Conservation (phyloP, 305 asterid genomes). For the Withania somnifera region DNA sequence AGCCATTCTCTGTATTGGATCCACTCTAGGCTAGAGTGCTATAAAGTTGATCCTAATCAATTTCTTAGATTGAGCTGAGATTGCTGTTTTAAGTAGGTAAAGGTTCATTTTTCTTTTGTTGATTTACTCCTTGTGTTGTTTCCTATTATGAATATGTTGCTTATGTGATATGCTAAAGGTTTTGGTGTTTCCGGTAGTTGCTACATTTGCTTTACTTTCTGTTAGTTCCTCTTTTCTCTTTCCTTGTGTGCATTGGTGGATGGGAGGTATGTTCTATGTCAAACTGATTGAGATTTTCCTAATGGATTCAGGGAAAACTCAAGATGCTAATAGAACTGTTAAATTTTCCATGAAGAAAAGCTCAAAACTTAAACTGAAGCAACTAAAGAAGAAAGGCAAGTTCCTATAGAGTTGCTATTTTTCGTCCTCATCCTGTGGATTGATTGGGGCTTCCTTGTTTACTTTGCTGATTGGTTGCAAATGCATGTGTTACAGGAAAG, state of each 20-base stretch:
- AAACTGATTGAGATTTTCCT: background rate
- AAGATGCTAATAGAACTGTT: conserved; percentile 26
- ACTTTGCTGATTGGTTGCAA: background rate
- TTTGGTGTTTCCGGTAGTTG: background rate
- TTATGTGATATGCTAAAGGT: background rate
- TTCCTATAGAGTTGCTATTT: background rate
- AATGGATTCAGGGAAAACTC: conserved; percentile 23
- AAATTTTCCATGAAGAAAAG: conserved; percentile 62
- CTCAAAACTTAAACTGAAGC: conserved; percentile 45
- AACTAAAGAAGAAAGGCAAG: conserved; percentile 37
- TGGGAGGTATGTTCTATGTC: background rate
- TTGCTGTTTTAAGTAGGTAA: background rate
- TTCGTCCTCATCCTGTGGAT: background rate
- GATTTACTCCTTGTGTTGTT: background rate
- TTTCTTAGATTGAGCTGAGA: background rate
- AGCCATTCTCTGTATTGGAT: background rate
- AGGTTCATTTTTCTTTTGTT: background rate
- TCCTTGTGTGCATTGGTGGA: background rate
- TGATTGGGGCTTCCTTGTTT: background rate
- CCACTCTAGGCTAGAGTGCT: background rate
- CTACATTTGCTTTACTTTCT: background rate
- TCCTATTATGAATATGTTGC: background rate
- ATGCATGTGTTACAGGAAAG: conserved; percentile 34
- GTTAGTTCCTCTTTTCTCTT: background rate
- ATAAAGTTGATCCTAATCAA: background rate